Conservation (phyloP, 1,284 basidiomycete species). For the Ganoderma sinense region DNA sequence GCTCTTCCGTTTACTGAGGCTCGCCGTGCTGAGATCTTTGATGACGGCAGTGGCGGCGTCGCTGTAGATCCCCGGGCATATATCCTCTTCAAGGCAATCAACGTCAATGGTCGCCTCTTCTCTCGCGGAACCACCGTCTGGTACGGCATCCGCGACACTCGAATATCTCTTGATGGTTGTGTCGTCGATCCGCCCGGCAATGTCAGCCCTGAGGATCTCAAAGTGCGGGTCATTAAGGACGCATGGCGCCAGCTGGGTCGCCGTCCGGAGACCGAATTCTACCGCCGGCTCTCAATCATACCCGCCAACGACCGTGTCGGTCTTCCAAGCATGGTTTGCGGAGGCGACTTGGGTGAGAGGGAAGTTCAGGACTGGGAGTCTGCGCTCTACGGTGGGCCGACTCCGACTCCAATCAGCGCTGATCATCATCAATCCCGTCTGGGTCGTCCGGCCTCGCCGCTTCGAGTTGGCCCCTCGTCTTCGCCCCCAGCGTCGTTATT, state of each 20-base stretch:
- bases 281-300: conserved; percentile 8
- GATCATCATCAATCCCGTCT: neutral
- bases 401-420: no score
- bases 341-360: conserved; percentile 14
- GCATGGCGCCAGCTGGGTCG: conserved; percentile 22
- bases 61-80: neutral
- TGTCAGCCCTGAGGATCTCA: neutral
- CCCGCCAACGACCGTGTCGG: conserved; percentile 5
- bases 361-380: conserved; percentile 16
- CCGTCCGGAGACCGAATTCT: conserved; percentile 16
- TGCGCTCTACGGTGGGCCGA: neutral
- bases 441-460: neutral
- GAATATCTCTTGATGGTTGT: neutral
- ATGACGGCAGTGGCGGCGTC: no score
- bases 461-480: neutral
- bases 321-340: conserved; percentile 4
- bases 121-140: conserved; percentile 20
- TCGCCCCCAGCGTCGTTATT: neutral
- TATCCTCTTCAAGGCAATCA: conserved; percentile 14
- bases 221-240: conserved; percentile 26
- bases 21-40: neutral
- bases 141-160: neutral
- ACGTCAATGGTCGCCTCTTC: conserved; percentile 24
- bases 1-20: neutral
- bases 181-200: neutral